Evolutionary conservation across 129 eudicot species (phyloP), one percentile per base, ranked within the genome.

Genomic region (Lactuca saligna): DNA sequence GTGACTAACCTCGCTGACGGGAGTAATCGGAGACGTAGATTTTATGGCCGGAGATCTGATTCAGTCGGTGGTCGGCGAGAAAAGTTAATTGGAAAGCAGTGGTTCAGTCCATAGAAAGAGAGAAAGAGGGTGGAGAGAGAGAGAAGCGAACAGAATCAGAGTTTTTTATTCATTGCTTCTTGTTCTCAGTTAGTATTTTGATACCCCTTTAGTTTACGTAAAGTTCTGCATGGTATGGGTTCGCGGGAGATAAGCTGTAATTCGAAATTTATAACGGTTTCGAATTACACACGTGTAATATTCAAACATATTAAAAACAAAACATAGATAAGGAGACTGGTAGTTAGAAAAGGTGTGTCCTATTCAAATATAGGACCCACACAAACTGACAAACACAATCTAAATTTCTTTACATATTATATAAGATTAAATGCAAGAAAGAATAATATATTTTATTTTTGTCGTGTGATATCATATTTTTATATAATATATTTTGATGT

Each of bases 51-150:
- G 73, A 78, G 82, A 78, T 78, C 70, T 59, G n/a, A 65, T 72
- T 66, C 63, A 41, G 78, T 58, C 69, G 82, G 78, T 72, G 69
- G 77, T 61, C 84, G 82, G 86, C 44, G 64, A 20, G 69, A 51
- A 10, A 37, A 70, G 15, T 44, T 42, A 77, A 42, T 33, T 58
- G 44, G 78, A 37, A 25, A 67, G 39, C 55, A 29, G 69, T 31
- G 58, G 56, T 10, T 58, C 14, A 39, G 46, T 55, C 15, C 70
- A 60, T 46, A 41, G 39, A 8, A 39, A 61, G 82, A 81, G 81
- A 63, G 69, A 79, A 50, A 46, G 7, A 53, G 5, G 29, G 29
- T 25, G 29, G 29, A 68, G 54, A 35, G 54, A 63, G 76, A 63
- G 76, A 72, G 60, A 69, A 62, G 73, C 62, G 54, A 68, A 48